Percentiles rank a stretch among this genome's conserved stretches.
Conservation (phyloP, 1,284 basidiomycete genomes). For the Anthracocystis setariae region DNA sequence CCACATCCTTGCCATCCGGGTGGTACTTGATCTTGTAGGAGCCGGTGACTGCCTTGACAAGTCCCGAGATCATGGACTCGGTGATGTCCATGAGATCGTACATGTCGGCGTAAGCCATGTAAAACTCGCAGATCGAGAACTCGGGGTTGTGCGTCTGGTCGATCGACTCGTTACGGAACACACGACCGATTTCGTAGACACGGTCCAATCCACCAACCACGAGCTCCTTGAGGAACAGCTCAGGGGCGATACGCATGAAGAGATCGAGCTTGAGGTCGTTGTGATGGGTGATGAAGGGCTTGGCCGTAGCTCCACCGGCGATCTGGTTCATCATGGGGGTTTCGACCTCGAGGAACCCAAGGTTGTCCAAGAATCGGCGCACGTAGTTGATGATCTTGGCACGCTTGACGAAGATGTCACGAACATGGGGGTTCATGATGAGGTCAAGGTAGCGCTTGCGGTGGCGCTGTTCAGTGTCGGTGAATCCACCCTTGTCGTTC, state of each 20-base stretch:
- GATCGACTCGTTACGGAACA: constrained; percentile 98
- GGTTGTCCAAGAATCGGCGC: constrained; percentile 86
- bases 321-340: constrained; percentile 98
- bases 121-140: constrained; percentile 96
- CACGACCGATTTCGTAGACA: constrained; percentile 97
- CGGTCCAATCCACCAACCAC: constrained; percentile 96
- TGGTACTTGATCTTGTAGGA: constrained; percentile 89
- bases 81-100: constrained; percentile 98
- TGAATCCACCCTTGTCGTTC: constrained; percentile 73
- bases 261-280: constrained; percentile 97
- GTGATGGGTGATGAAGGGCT: constrained; percentile 98
- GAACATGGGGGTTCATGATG: constrained; percentile 90
- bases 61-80: constrained; percentile 86
- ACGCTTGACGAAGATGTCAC: constrained; percentile 90
- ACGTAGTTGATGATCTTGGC: constrained; percentile 71
- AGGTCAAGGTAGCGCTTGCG: constrained; percentile 99
- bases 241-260: constrained; percentile 97
- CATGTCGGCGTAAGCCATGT: constrained; percentile 99
- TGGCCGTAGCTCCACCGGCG: constrained; percentile 96
- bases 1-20: constrained; percentile 86
- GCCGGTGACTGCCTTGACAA: constrained; percentile 87
- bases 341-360: constrained; percentile 98
- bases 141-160: constrained; percentile 79
- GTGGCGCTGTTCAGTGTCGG: constrained; percentile 94
- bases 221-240: constrained; percentile 97